These are phyloP conservation scores for Cryptosporidium xiaoi DNA, from an alignment of 169 alveolate species.

Conservation along the genomic window DNA sequence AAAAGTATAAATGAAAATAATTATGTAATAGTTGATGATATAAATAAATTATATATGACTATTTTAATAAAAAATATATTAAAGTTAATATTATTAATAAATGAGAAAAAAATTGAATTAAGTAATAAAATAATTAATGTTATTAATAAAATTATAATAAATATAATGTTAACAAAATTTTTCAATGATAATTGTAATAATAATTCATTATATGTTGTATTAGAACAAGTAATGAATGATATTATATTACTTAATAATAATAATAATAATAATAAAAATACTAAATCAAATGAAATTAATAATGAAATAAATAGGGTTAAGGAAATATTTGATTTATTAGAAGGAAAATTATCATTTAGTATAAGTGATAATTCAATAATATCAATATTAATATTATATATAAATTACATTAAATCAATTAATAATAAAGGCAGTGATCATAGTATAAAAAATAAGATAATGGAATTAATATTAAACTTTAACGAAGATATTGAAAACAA, in stretches of 20 bases:
- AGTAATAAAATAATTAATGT: not conserved
- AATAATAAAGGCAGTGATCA: not conserved
- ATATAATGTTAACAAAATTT: not conserved
- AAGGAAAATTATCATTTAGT: not conserved
- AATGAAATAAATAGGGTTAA: not conserved
- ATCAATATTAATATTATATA: not conserved
- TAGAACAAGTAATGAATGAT: conserved; percentile 8
- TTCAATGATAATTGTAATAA: not conserved
- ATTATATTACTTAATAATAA: not conserved
- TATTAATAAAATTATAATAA: not conserved
- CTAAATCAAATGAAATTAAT: not conserved
- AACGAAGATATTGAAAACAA: not conserved
- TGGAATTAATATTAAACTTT: not conserved
- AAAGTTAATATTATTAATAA: not conserved
- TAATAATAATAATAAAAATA: conserved; percentile 2
- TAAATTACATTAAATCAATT: not conserved
- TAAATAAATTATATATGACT: conserved; percentile 2
- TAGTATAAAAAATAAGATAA: not conserved
- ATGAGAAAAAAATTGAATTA: not conserved
- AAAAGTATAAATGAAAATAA: conserved; percentile 9
- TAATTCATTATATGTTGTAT: not conserved
- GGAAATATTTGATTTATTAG: no score
- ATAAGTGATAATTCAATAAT: not conserved
- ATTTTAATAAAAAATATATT: conserved; percentile 17
- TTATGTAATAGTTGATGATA: conserved; percentile 38